phyloP scores from a whole-genome alignment of 192 early-diverging fungal genomes.

The Globomyces pollinis-pini region DNA sequence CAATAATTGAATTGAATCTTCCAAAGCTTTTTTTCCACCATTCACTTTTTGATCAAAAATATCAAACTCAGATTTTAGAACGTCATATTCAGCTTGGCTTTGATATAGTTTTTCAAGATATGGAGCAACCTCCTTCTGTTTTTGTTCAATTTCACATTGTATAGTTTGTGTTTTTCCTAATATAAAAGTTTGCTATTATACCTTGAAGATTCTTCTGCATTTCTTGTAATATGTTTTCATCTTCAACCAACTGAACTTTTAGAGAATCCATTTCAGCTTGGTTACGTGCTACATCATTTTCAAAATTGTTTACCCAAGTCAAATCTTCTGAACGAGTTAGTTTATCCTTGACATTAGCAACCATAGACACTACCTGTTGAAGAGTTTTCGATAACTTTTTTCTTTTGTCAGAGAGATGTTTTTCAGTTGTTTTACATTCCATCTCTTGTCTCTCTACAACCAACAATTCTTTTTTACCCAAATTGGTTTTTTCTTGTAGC shows the following conservation, averaged over 20 bases:
- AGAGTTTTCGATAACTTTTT: constrained; percentile 68
- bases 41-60: constrained; percentile 65
- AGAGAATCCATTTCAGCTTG: constrained; percentile 54
- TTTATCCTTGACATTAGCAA: constrained; percentile 30
- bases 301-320: constrained; percentile 62
- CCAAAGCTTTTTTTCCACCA: constrained; percentile 22
- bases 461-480: not conserved
- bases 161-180: constrained; percentile 77
- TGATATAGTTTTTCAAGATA: constrained; percentile 77
- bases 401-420: constrained; percentile 67
- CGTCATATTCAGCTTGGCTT: constrained; percentile 65
- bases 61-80: constrained; percentile 72
- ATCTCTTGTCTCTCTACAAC: constrained; percentile 70
- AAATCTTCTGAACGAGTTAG: constrained; percentile 51
- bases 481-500: not conserved
- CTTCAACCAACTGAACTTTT: constrained; percentile 50
- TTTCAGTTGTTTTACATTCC: constrained; percentile 76
- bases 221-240: constrained; percentile 65
- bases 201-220: constrained; percentile 71
- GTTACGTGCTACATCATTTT: constrained; percentile 51
- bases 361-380: too few relatives aligned
- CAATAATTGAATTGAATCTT: not conserved
- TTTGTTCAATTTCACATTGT: constrained; percentile 70
- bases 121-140: constrained; percentile 78
- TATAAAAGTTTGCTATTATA: too few relatives aligned